These are phyloP conservation scores for Orbilia oligospora DNA, from an alignment of 2,329 filamentous ascomycete genomes.

Conservation along the genomic window DNA sequence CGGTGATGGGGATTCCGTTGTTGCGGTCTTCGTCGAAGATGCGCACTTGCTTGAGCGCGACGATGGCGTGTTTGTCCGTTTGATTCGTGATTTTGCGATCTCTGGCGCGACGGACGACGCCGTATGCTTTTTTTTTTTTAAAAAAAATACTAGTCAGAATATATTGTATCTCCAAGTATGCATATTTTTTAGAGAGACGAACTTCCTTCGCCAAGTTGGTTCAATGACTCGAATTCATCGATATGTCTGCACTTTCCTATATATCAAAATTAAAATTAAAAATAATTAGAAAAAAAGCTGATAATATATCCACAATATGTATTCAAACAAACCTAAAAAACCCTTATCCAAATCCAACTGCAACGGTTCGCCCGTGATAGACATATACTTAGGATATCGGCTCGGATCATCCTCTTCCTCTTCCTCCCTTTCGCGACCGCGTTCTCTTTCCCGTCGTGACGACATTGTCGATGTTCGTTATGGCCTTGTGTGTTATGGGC, in stretches of 20 bases:
- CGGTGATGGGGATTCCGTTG: conserved; percentile 66
- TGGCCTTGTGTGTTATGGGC: conserved; percentile 2
- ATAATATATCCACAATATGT: background rate
- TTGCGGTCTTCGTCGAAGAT: conserved; percentile 65
- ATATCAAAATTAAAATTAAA: conserved; percentile 2
- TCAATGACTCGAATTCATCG: conserved; percentile 65
- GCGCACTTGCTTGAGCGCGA: conserved; percentile 67
- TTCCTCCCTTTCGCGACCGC: conserved; percentile 25
- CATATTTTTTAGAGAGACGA: conserved; percentile 43
- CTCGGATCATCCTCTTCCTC: conserved; percentile 32
- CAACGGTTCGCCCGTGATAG: conserved; percentile 52
- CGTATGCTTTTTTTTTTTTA: conserved; percentile 65
- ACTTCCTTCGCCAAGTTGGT: conserved; percentile 67
- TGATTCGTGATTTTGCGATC: conserved; percentile 63
- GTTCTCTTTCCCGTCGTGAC: conserved; percentile 43
- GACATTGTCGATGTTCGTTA: conserved; percentile 17
- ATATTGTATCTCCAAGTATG: conserved; percentile 16
- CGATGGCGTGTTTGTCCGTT: conserved; percentile 62
- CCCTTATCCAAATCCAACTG: conserved; percentile 48
- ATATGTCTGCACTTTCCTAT: conserved; percentile 66
- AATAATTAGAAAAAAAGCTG: background rate
- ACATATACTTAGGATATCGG: conserved; percentile 55
- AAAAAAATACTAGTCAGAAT: background rate
- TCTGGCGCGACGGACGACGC: conserved; percentile 66
- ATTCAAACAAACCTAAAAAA: conserved; percentile 47